These are phyloP conservation scores for Pleurotus sapidus DNA, from an alignment of 768 basidiomycete genomes.

Conservation along the genomic window DNA sequence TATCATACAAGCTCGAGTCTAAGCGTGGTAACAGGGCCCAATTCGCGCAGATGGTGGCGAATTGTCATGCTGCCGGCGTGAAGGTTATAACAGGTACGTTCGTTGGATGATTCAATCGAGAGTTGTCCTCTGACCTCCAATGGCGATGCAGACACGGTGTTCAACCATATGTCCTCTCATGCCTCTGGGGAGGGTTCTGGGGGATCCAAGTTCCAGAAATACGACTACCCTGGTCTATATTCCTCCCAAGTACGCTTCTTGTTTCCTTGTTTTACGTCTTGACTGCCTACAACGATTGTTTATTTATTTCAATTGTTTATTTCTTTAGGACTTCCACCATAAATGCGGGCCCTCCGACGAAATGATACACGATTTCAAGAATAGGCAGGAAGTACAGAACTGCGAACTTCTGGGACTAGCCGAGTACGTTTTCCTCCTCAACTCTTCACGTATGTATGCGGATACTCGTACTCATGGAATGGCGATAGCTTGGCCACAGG, in stretches of 20 bases:
- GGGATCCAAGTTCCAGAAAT: neutral
- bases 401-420: slow-evolving; percentile 31
- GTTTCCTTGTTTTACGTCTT: too few species aligned
- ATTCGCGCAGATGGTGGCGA: too few species aligned
- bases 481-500: slow-evolving; percentile 54
- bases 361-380: slow-evolving; percentile 40
- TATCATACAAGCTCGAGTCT: too few species aligned
- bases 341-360: slow-evolving; percentile 37
- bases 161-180: slow-evolving; percentile 1
- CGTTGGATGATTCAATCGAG: too few species aligned
- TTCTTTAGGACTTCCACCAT: slow-evolving; percentile 47
- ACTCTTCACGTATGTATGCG: neutral
- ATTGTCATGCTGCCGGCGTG: too few species aligned
- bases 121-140: too few species aligned
- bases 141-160: neutral
- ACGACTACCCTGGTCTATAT: slow-evolving; percentile 1
- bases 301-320: too few species aligned
- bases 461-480: neutral
- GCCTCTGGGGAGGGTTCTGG: neutral
- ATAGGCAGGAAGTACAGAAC: slow-evolving; percentile 37
- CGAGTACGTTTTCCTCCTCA: slow-evolving; percentile 24
- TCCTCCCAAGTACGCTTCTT: neutral
- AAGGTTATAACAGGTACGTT: too few species aligned
- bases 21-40: too few species aligned
- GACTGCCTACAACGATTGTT: too few species aligned